Evolutionary conservation across 1,284 basidiomycete genomes (phyloP).

Genomic region (Sutorius eximius): DNA sequence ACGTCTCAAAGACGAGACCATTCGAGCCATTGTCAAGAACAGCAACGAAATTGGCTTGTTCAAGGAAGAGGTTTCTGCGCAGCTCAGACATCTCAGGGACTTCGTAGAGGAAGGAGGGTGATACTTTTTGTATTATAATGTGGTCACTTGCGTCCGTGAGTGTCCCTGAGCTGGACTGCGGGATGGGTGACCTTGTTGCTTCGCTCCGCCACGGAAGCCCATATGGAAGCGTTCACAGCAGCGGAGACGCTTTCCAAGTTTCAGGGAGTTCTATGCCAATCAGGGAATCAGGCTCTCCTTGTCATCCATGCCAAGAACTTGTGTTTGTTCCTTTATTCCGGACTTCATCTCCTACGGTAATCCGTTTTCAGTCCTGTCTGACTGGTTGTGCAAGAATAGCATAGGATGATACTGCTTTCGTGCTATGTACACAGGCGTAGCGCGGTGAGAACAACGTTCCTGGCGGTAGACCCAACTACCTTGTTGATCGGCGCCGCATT

Average conservation of each 20-base stretch:
- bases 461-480: background rate
- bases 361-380: no score
- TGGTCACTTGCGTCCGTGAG: background rate
- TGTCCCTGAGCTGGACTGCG: background rate
- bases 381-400: background rate
- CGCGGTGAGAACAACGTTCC: background rate
- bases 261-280: background rate
- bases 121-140: background rate
- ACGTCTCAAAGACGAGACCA: conserved; percentile 70
- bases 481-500: no score
- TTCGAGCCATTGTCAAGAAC: conserved; percentile 77
- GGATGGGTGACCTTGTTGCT: background rate
- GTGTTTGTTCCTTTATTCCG: background rate
- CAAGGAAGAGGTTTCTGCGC: conserved; percentile 71
- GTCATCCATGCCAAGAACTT: background rate
- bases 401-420: background rate
- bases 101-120: conserved; percentile 58
- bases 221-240: conserved; percentile 6
- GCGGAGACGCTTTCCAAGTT: background rate
- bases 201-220: background rate
- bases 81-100: conserved; percentile 62
- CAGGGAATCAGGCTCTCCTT: background rate
- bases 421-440: background rate
- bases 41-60: conserved; percentile 76
- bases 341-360: no score